Conservation (phyloP, 768 basidiomycete species). For the Lactarius sp. region DNA sequence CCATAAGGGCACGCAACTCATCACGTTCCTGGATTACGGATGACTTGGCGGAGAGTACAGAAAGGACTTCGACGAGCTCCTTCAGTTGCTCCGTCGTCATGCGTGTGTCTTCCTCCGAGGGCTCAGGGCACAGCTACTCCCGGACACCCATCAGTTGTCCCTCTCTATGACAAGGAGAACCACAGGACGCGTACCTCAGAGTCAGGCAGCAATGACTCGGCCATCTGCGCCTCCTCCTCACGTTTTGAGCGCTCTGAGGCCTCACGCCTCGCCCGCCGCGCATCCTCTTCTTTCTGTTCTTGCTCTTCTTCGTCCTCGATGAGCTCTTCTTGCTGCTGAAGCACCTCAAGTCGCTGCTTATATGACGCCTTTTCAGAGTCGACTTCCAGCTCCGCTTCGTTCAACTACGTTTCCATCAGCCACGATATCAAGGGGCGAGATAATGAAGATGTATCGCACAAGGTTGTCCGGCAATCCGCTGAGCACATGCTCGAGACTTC, state of each 20-base stretch:
- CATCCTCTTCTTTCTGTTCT: slow-evolving; percentile 90
- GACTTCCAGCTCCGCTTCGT: slow-evolving; percentile 95
- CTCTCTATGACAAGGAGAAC: not conserved
- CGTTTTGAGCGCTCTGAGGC: slow-evolving; percentile 56
- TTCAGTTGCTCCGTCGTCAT: slow-evolving; percentile 97
- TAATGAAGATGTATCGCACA: slow-evolving; percentile 45
- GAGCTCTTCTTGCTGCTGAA: slow-evolving; percentile 98
- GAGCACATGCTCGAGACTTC: slow-evolving; percentile 83
- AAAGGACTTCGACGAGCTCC: slow-evolving; percentile 88
- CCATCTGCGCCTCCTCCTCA: slow-evolving; percentile 67
- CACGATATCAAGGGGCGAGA: not conserved
- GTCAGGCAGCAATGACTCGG: slow-evolving; percentile 80
- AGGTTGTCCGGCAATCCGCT: slow-evolving; percentile 91
- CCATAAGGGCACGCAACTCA: slow-evolving; percentile 87
- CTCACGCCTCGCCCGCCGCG: slow-evolving; percentile 80
- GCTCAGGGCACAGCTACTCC: slow-evolving; percentile 58
- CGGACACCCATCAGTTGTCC: not conserved
- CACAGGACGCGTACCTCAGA: slow-evolving; percentile 57
- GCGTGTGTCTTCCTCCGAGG: slow-evolving; percentile 63
- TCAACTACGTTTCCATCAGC: slow-evolving; percentile 54
- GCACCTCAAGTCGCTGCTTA: slow-evolving; percentile 96
- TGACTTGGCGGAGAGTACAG: slow-evolving; percentile 87
- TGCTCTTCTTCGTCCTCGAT: slow-evolving; percentile 99
- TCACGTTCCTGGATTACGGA: slow-evolving; percentile 94
- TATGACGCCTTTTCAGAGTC: slow-evolving; percentile 91